Conservation (phyloP, 768 basidiomycete species). For the Russula ochroleuca region DNA sequence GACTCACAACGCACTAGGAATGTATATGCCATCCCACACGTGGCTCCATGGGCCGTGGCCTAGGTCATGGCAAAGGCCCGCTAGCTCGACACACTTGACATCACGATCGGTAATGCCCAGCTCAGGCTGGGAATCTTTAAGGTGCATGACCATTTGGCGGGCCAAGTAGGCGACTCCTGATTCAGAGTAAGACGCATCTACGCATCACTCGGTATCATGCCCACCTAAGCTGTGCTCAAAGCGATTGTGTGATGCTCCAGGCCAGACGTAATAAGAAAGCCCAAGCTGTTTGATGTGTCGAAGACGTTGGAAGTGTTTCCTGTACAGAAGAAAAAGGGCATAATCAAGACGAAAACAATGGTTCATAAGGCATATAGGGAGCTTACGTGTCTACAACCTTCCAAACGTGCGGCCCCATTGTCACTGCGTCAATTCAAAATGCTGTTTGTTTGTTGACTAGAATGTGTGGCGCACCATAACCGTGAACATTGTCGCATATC, state of each 20-base stretch:
- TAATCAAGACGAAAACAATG: not conserved
- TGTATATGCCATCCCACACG: constrained; percentile 74
- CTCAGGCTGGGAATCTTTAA: constrained; percentile 54
- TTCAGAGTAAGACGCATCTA: not conserved
- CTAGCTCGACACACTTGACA: constrained; percentile 73
- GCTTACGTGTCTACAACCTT: constrained; percentile 67
- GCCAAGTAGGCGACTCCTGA: constrained; percentile 77
- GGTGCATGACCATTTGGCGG: constrained; percentile 53
- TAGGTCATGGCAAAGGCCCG: constrained; percentile 80
- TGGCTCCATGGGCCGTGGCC: constrained; percentile 87
- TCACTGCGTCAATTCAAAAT: constrained; percentile 11
- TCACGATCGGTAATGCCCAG: constrained; percentile 68
- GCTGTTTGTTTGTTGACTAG: too few relatives aligned
- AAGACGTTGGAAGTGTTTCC: constrained; percentile 73
- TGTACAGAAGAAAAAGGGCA: constrained; percentile 29
- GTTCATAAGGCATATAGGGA: not conserved
- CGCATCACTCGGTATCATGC: constrained; percentile 6
- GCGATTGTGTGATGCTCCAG: constrained; percentile 72
- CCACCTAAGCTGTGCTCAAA: constrained; percentile 82
- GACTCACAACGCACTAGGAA: constrained; percentile 61
- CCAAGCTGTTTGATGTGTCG: constrained; percentile 79
- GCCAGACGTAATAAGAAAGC: constrained; percentile 70
- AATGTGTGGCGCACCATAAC: constrained; percentile 11
- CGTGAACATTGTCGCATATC: constrained; percentile 19
- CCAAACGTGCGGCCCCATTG: constrained; percentile 36